Base-by-base conservation (phyloP, 768 basidiomycete species). In the Neoboletus subvelutipes region DNA sequence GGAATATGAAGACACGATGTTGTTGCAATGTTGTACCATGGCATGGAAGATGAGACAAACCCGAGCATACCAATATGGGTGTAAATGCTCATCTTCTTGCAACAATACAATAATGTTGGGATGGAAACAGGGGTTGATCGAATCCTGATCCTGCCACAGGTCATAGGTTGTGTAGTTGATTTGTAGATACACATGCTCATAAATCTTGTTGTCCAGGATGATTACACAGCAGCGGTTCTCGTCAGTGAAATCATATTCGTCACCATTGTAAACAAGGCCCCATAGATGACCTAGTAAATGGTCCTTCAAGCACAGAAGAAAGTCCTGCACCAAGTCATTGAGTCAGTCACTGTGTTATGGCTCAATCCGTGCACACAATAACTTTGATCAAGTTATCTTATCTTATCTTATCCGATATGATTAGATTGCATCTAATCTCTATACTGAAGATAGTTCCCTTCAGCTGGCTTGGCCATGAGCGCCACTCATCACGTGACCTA, bases 1-100 rank as follows among this genome's bases (percentile, higher is more conserved):
- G 1, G 45, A 55, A 20, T 34, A 54, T 2, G 22, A 22, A 4
- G 66, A 50, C 1, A 20, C 10, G 0, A 15, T 24, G 20, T 40
- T 24, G 0, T 54, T 10, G 1, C 39, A 1, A 7, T 65, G 46
- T 20, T 57, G 18, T 2, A 63, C 56, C 6, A 51, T 42, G 2
- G 49, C 15, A 28, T 71, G 69, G 29, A 59, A 52, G 1, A 46
- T 17, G 0, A 29, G 0, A 65, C 45, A 17, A 43, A 68, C 57
- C 0, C 52, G 50, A 0, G 50, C 62, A 61, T 80, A 80, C 75
- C 73, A 76, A 39, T 72, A 79, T 0, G 74, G 75, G 28, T 80
- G 73, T 1, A 40, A 40, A 4, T 4, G 18, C 11, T 64, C 37
- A 3, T 58, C 68, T 69, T n/a, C 67, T 0, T 63, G 57, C 1